These are phyloP conservation scores for Davidsoniella australis DNA, from an alignment of 2,329 filamentous ascomycete species.

Conservation along the genomic window DNA sequence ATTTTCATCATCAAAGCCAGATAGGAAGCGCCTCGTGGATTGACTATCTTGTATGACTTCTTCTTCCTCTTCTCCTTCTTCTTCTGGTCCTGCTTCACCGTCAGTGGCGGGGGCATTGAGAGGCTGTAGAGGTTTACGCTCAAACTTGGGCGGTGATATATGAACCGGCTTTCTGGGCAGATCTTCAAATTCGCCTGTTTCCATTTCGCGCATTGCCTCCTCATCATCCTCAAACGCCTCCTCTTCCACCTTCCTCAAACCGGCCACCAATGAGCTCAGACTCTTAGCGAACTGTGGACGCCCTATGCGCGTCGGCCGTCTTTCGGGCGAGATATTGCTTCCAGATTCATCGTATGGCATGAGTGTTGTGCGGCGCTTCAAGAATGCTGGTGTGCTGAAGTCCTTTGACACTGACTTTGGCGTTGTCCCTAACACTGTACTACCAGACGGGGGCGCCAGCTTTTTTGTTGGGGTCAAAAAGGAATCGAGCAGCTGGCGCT, in stretches of 20 bases:
- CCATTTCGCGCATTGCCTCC: conserved; percentile 56
- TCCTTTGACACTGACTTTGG: conserved; percentile 35
- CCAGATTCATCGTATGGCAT: background rate
- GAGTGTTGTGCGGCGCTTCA: conserved; percentile 22
- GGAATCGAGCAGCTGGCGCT: conserved; percentile 41
- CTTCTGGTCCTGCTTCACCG: conserved; percentile 13
- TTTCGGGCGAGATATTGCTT: conserved; percentile 1
- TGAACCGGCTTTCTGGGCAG: background rate
- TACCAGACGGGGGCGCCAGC: conserved; percentile 21
- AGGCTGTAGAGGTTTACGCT: conserved; percentile 9
- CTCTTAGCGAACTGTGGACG: conserved; percentile 48
- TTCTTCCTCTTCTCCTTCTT: background rate
- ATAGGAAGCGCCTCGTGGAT: conserved; percentile 28
- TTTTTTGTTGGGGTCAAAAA: conserved; percentile 49
- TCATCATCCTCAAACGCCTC: conserved; percentile 55
- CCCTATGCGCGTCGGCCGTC: conserved; percentile 31
- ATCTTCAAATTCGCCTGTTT: conserved; percentile 26
- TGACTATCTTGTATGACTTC: conserved; percentile 28
- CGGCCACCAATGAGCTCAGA: conserved; percentile 57
- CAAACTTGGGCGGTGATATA: conserved; percentile 13
- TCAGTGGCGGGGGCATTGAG: conserved; percentile 1
- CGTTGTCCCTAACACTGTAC: conserved; percentile 22
- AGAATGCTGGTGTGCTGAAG: conserved; percentile 55
- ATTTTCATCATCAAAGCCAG: conserved; percentile 47
- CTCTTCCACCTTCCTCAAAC: conserved; percentile 52